Evolutionary conservation across 2,329 filamentous ascomycete species (phyloP), one percentile per base, ranked within the genome.

Genomic region (Ophiosphaerella korrae): DNA sequence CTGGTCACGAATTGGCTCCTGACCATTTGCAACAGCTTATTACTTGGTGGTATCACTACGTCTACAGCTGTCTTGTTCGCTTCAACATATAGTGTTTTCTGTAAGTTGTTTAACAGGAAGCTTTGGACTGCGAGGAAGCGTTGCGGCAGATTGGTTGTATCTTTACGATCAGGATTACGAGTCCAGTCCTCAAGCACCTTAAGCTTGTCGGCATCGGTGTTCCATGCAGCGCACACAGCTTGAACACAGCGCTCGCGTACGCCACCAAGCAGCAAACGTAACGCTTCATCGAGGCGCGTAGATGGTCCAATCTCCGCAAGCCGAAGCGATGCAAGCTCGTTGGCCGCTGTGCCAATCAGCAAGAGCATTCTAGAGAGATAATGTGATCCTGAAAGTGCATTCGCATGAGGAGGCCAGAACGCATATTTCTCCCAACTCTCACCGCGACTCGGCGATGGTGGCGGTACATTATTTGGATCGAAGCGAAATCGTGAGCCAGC

Each of bases 121-220:
- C 87, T 88, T 67, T 97, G 92, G 67, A 96, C 96, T 0, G 89
- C 84, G 13, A 90, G 81, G 73, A 99, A 97, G 46, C 88, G 86
- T 2, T 86, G 83, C 0, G 95, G 94, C 88, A 99, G 93, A 57
- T 88, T 88, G 0, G 95, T 99, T 40, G 97, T 82, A 66, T 97
- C 92, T 48, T 88, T 87, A 47, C 88, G 84, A 52, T 97, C 92
- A 0, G 86, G 80, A 21, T 90, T 87, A 23, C 92, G 84, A 50
- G 89, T 89, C 95, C 95, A 99, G 69, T 96, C 91, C 71, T 99
- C 95, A 2, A 99, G 82, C 58, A 88, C 85, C 72, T 93, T 96
- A 76, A 93, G 92, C 62, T 92, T 90, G 73, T 97, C 91, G 2
- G 93, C 90, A 73, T 99, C 95, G 45, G 87, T 88, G 65, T 91